Conservation (phyloP, 345 rosid genomes). For the Turritis glabra region DNA sequence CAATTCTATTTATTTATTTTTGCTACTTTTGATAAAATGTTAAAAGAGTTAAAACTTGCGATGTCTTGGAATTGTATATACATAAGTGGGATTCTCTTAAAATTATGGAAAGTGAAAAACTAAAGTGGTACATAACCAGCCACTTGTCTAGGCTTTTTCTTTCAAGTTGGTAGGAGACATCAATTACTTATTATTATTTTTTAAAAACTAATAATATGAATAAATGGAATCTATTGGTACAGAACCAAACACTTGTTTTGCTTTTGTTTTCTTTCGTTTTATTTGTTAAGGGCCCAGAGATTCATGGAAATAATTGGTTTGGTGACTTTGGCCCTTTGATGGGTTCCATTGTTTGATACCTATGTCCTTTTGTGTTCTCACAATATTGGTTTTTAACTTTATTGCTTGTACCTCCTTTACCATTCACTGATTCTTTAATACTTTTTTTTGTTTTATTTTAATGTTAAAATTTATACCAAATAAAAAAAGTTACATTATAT, state of each 20-base stretch:
- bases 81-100: conserved; percentile 10
- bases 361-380: conserved; percentile 33
- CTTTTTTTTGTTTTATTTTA: too few relatives aligned
- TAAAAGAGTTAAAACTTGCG: neutral
- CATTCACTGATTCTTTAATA: conserved; percentile 15
- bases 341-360: conserved; percentile 35
- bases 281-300: neutral
- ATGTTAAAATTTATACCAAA: too few relatives aligned
- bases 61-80: neutral
- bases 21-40: conserved; percentile 2
- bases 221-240: conserved; percentile 31
- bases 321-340: conserved; percentile 16
- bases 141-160: conserved; percentile 29
- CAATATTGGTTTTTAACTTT: conserved; percentile 14
- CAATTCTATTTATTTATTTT: neutral
- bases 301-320: conserved; percentile 29
- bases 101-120: conserved; percentile 8
- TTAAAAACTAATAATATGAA: neutral
- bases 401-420: conserved; percentile 32
- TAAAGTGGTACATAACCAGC: conserved; percentile 15
- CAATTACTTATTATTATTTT: conserved; percentile 26
- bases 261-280: neutral
- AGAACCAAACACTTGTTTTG: conserved; percentile 30
- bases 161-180: conserved; percentile 53
- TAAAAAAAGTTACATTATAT: too few relatives aligned